Conservation (phyloP, 352 stramenopile genomes). For the Blastocystis sp. region DNA sequence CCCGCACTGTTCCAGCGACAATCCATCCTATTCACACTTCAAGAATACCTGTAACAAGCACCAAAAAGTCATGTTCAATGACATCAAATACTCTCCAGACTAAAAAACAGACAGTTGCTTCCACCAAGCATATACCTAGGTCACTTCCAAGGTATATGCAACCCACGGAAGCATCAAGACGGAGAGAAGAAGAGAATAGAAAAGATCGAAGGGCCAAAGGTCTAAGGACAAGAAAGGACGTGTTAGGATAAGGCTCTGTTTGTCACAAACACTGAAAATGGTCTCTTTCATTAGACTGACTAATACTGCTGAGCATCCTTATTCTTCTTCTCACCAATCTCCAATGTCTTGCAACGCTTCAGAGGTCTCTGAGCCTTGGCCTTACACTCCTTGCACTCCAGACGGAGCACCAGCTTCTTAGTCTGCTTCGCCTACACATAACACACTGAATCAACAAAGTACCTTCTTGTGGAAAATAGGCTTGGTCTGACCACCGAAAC, state of each 20-base stretch:
- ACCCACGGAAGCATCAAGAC: background rate
- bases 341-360: slow-evolving; percentile 99
- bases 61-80: too few relatives aligned
- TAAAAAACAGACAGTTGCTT: too few relatives aligned
- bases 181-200: background rate
- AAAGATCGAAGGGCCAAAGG: background rate
- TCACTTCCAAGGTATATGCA: background rate
- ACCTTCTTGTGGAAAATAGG: slow-evolving; percentile 99
- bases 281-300: background rate
- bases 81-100: too few relatives aligned
- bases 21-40: too few relatives aligned
- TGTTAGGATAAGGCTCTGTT: background rate
- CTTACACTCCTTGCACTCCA: slow-evolving; percentile 99
- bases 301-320: slow-evolving; percentile 46
- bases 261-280: background rate
- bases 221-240: background rate
- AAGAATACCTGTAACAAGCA: too few relatives aligned
- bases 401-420: slow-evolving; percentile 87
- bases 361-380: slow-evolving; percentile 95
- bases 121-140: too few relatives aligned
- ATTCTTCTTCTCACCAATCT: slow-evolving; percentile 95
- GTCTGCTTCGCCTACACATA: slow-evolving; percentile 86
- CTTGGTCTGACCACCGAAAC: slow-evolving; percentile 99
- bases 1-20: too few relatives aligned
- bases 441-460: background rate